Percentiles rank a stretch among this genome's conserved stretches.
These are phyloP conservation scores for Torulaspora pretoriensis DNA, from an alignment of 1,139 yeast genomes.

Conservation along the genomic window DNA sequence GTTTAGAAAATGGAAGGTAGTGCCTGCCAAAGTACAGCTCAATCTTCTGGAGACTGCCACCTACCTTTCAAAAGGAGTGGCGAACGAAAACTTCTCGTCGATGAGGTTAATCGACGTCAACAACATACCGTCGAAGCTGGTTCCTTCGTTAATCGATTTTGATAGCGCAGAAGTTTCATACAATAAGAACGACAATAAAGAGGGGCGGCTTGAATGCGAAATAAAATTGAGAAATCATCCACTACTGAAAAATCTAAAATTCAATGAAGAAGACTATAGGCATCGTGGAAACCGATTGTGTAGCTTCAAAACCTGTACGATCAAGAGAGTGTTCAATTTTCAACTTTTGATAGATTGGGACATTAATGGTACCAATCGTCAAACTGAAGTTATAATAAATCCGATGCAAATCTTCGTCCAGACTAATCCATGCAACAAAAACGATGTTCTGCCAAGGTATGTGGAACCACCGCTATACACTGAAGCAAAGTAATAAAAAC, in stretches of 20 bases:
- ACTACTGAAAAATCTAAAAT: constrained; percentile 22
- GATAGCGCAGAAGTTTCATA: constrained; percentile 4
- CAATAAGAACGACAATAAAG: constrained; percentile 3
- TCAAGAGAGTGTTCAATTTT: constrained; percentile 28
- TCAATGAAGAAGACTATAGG: constrained; percentile 32
- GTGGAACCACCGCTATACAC: constrained; percentile 15
- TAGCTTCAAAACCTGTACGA: constrained; percentile 32
- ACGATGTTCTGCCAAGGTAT: constrained; percentile 13
- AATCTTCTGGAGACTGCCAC: constrained; percentile 27
- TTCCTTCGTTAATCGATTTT: constrained; percentile 6
- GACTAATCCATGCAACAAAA: constrained; percentile 8
- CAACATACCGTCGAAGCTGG: constrained; percentile 8
- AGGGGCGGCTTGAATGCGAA: constrained; percentile 23
- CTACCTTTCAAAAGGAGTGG: constrained; percentile 29
- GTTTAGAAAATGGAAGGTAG: constrained; percentile 15
- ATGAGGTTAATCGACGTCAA: constrained; percentile 23
- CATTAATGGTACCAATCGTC: constrained; percentile 19
- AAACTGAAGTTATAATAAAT: constrained; percentile 25
- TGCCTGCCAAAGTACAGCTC: constrained; percentile 24
- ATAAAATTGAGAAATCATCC: constrained; percentile 25
- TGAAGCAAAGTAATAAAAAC: constrained; percentile 7
- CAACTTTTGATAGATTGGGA: constrained; percentile 29
- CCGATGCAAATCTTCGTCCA: constrained; percentile 27
- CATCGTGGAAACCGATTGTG: constrained; percentile 34
- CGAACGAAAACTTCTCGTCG: constrained; percentile 29